Conservation (phyloP, 148 eudicot species). For the Chenopodium formosanum region DNA sequence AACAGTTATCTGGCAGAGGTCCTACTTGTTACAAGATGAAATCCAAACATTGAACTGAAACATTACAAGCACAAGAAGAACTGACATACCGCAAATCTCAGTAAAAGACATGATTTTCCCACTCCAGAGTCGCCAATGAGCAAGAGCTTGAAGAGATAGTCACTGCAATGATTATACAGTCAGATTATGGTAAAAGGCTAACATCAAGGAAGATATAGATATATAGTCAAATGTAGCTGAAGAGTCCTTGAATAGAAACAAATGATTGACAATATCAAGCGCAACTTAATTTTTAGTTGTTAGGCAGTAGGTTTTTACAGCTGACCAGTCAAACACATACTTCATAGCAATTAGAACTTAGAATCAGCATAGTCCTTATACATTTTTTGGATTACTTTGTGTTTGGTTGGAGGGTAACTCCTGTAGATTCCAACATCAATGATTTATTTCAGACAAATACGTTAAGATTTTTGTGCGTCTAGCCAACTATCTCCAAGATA, state of each 20-base stretch:
- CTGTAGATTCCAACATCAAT: neutral
- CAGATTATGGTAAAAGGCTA: neutral
- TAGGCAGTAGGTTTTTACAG: neutral
- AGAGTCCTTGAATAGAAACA: neutral
- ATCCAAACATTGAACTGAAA: neutral
- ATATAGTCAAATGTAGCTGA: neutral
- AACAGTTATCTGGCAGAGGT: neutral
- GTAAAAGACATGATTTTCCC: conserved; percentile 37
- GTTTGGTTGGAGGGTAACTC: neutral
- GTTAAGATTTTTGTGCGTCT: no score
- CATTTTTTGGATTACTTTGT: neutral
- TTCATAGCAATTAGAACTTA: neutral
- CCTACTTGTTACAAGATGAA: neutral
- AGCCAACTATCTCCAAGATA: neutral
- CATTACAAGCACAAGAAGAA: neutral
- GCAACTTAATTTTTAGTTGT: neutral
- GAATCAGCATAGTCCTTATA: neutral
- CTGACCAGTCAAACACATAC: neutral
- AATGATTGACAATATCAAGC: neutral
- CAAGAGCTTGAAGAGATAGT: conserved; percentile 40
- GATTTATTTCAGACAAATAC: neutral
- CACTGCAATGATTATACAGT: conserved; percentile 23
- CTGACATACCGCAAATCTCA: conserved; percentile 36
- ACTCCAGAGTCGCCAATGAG: conserved; percentile 41
- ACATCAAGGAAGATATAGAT: neutral